Evolutionary conservation across 495 filamentous ascomycete genomes (phyloP).

Genomic region (Xylaria scruposa): DNA sequence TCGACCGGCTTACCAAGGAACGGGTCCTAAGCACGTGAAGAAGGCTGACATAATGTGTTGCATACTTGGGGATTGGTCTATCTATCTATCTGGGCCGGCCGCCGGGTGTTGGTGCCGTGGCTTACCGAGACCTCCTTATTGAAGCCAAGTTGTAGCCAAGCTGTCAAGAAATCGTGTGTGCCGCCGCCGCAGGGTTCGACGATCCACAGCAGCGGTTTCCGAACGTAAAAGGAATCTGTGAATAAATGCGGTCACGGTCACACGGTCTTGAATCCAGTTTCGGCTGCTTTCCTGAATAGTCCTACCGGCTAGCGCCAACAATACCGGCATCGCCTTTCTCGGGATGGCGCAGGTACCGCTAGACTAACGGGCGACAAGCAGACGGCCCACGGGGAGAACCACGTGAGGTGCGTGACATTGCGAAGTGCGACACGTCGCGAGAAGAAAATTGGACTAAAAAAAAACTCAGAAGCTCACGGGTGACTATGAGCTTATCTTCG

Average conservation of each 20-base stretch:
- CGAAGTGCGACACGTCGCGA: constrained; percentile 7
- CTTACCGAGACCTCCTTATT: not conserved
- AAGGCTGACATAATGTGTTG: no score
- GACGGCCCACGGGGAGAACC: not conserved
- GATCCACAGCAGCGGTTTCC: constrained; percentile 3
- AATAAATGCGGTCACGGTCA: not conserved
- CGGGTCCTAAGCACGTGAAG: not conserved
- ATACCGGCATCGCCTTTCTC: constrained; percentile 25
- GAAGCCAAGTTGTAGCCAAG: not conserved
- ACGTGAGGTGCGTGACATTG: constrained; percentile 5
- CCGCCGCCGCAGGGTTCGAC: not conserved
- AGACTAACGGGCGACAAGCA: not conserved
- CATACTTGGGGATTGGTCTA: not conserved
- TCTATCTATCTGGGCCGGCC: not conserved
- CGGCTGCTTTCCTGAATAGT: constrained; percentile 27
- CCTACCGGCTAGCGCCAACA: constrained; percentile 14
- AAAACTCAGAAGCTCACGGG: not conserved
- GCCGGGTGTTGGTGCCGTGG: not conserved
- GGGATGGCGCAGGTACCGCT: constrained; percentile 24
- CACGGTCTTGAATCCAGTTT: not conserved
- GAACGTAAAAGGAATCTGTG: not conserved
- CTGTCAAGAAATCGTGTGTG: constrained; percentile 5
- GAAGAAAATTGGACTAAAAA: not conserved
- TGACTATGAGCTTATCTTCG: not conserved
- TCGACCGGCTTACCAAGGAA: not conserved